These are phyloP conservation scores for Blastocladiella britannica DNA, from an alignment of 192 early-diverging fungal genomes.

Conservation along the genomic window DNA sequence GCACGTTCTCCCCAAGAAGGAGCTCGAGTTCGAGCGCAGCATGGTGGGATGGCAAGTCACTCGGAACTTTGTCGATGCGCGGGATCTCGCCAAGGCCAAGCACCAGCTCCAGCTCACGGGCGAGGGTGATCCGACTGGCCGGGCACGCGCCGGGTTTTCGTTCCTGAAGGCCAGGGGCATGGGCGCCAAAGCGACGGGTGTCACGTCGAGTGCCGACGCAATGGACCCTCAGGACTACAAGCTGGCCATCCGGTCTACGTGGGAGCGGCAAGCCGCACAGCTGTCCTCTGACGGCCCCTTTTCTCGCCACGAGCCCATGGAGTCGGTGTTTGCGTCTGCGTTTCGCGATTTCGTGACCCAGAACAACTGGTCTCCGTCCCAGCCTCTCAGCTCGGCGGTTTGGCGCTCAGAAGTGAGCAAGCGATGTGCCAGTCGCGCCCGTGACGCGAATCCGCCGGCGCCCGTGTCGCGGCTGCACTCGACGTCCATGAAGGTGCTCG, in stretches of 20 bases:
- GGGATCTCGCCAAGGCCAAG: slow-evolving; percentile 79
- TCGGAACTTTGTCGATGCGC: slow-evolving; percentile 83
- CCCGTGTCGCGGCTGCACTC: not conserved
- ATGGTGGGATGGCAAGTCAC: slow-evolving; percentile 89
- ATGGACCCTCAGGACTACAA: not conserved
- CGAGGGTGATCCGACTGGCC: slow-evolving; percentile 87
- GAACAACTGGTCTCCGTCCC: too few relatives aligned
- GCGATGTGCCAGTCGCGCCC: too few relatives aligned
- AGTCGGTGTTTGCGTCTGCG: not conserved
- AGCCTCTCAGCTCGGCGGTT: too few relatives aligned
- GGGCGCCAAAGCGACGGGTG: not conserved
- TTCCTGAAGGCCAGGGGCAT: slow-evolving; percentile 92
- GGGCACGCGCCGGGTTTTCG: slow-evolving; percentile 79
- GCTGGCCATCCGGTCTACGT: not conserved
- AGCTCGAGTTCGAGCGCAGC: slow-evolving; percentile 72
- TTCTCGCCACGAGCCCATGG: not conserved
- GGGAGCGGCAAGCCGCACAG: not conserved
- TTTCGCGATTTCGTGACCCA: not conserved
- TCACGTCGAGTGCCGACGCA: not conserved
- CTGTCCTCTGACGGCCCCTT: not conserved
- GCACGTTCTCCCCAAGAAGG: slow-evolving; percentile 37
- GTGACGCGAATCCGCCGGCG: not conserved
- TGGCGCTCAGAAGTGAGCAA: too few relatives aligned
- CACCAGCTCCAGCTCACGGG: slow-evolving; percentile 88
- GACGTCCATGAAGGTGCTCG: not conserved